A percentile compares a stretch with the other conserved stretches of the same genome.
Conservation (phyloP, 441 rosid species). For the Brassica balearica region DNA sequence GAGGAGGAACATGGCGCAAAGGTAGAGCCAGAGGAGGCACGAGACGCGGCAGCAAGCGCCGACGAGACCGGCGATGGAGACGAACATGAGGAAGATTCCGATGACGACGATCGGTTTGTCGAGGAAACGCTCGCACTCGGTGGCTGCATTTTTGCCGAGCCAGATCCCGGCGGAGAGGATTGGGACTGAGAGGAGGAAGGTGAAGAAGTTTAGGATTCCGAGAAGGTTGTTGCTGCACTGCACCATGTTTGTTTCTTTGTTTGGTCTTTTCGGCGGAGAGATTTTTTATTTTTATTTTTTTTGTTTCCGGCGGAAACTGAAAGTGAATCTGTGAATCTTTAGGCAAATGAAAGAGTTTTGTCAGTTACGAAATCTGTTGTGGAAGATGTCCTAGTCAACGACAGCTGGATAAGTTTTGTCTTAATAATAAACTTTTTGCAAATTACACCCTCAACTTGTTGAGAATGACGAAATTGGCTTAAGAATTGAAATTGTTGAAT, state of each 20-base stretch:
- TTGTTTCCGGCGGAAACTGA: background rate
- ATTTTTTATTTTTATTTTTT: background rate
- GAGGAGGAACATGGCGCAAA: constrained; percentile 70
- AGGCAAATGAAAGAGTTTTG: constrained; percentile 4
- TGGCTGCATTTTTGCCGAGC: constrained; percentile 65
- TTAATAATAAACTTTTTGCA: background rate
- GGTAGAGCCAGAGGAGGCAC: constrained; percentile 81
- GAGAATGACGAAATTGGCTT: background rate
- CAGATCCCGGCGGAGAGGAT: constrained; percentile 79
- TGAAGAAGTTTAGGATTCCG: constrained; percentile 74
- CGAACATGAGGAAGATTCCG: constrained; percentile 76
- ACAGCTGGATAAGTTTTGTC: constrained; percentile 23
- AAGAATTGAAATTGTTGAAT: background rate
- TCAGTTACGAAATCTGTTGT: constrained; percentile 42
- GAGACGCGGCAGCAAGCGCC: constrained; percentile 88
- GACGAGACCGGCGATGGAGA: constrained; percentile 80
- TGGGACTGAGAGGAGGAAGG: constrained; percentile 79
- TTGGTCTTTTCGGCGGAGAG: background rate
- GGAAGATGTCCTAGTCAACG: background rate
- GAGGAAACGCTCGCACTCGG: constrained; percentile 80
- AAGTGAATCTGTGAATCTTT: background rate
- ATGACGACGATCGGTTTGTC: constrained; percentile 72
- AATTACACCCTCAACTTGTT: constrained; percentile 14
- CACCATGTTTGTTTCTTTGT: constrained; percentile 45
- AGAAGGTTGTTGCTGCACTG: constrained; percentile 67